Evolutionary conservation across 345 rosid genomes (phyloP).

Genomic region (Psidium guajava): DNA sequence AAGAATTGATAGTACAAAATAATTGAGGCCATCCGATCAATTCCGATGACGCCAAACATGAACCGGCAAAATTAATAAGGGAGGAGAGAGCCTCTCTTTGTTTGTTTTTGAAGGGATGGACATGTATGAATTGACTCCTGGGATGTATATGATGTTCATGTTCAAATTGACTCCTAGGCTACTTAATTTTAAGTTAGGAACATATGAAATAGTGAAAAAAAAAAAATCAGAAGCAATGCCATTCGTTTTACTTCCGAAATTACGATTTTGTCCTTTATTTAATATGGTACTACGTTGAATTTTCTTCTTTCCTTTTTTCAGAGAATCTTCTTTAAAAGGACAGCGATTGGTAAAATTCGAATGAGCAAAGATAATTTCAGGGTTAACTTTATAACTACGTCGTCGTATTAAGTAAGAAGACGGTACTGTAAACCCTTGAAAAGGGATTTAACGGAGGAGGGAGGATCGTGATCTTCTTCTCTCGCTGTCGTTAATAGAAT

Average conservation of each 20-base stretch:
- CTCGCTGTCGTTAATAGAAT: neutral
- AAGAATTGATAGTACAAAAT: neutral
- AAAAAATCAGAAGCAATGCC: too few relatives aligned
- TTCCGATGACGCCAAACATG: neutral
- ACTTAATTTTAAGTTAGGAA: too few relatives aligned
- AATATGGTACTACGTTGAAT: rapidly evolving
- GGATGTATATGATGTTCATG: neutral
- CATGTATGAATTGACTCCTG: neutral
- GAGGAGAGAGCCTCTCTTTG: neutral
- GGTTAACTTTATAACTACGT: neutral
- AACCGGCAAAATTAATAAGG: neutral
- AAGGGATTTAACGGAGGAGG: neutral
- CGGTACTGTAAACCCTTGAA: neutral
- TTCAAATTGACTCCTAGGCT: too few relatives aligned
- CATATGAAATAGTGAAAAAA: too few relatives aligned
- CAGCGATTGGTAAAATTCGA: neutral
- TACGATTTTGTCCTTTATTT: neutral
- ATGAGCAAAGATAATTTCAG: neutral
- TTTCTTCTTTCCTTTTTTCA: neutral
- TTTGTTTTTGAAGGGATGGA: neutral
- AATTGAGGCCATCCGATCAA: neutral
- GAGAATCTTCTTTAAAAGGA: neutral
- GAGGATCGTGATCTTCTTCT: neutral
- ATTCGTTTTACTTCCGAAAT: neutral
- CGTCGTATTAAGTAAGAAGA: neutral